These are phyloP conservation scores for Ogataea populi-albae DNA, from an alignment of 805 yeast genomes.

Conservation along the genomic window DNA sequence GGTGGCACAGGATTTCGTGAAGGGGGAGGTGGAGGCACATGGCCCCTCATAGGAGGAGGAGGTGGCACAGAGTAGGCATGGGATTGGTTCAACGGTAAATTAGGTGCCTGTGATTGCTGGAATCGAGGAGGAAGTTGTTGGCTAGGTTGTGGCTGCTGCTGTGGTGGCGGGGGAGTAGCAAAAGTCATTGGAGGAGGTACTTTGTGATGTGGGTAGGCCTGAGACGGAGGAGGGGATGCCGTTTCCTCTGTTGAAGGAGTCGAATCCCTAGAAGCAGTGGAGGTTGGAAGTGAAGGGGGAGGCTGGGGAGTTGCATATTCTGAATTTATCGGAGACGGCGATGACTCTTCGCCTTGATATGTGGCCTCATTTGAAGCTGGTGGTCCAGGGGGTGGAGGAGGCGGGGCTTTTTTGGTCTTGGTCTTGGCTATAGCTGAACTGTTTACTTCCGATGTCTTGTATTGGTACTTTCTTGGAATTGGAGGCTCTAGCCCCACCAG, in stretches of 20 bases:
- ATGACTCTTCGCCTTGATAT: too few relatives aligned
- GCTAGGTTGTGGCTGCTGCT: constrained; percentile 12
- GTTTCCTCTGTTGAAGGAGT: constrained; percentile 12
- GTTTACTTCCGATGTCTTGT: constrained; percentile 25
- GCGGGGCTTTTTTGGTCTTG: constrained; percentile 34
- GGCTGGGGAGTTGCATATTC: constrained; percentile 18
- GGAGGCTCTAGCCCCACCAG: constrained; percentile 85
- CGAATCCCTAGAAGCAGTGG: not conserved
- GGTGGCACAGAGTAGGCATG: too few relatives aligned
- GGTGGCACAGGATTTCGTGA: constrained; percentile 35
- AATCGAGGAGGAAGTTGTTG: constrained; percentile 2
- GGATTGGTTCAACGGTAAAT: too few relatives aligned
- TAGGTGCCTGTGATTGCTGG: constrained; percentile 13
- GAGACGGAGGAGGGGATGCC: constrained; percentile 35
- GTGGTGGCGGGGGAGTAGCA: constrained; percentile 13
- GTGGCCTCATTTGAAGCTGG: constrained; percentile 21
- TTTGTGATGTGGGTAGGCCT: constrained; percentile 6
- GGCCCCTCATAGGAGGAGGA: constrained; percentile 25
- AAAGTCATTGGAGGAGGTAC: constrained; percentile 3
- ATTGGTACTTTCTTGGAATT: constrained; percentile 59
- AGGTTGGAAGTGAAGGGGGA: constrained; percentile 10
- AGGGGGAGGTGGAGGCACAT: constrained; percentile 31
- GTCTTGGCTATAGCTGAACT: constrained; percentile 23
- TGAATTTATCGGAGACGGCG: constrained; percentile 14
- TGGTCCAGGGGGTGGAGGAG: constrained; percentile 39